phyloP scores from a whole-genome alignment of 208 protist genomes.

The Trypanosoma brucei region DNA sequence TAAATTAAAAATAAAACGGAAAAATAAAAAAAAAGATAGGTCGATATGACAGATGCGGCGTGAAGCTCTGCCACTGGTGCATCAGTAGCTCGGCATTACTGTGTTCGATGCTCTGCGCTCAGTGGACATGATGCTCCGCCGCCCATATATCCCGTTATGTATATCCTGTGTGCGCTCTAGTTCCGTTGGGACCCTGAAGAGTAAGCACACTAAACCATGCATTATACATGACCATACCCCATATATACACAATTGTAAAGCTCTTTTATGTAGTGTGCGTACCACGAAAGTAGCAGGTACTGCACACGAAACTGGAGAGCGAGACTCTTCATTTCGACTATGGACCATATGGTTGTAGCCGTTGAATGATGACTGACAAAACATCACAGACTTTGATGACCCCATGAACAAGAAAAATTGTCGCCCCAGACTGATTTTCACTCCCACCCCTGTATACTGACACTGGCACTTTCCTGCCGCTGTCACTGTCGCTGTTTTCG shows the following conservation, averaged over 20 bases:
- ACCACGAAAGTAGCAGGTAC: constrained; percentile 13
- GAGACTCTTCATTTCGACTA: background rate
- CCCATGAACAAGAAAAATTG: constrained; percentile 24
- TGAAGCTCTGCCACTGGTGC: constrained; percentile 23
- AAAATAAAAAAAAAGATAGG: constrained; percentile 2
- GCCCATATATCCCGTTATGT: constrained; percentile 25
- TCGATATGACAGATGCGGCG: constrained; percentile 13
- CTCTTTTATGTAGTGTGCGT: constrained; percentile 18
- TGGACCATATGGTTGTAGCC: background rate
- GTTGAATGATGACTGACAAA: constrained; percentile 26
- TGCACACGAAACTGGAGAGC: constrained; percentile 22
- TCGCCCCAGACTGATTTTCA: constrained; percentile 24
- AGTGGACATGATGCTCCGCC: constrained; percentile 24
- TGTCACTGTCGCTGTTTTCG: too few species aligned
- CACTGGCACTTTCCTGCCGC: too few species aligned
- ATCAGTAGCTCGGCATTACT: background rate
- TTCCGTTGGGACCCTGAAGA: constrained; percentile 30
- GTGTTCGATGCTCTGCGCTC: background rate
- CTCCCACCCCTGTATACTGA: too few species aligned
- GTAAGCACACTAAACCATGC: constrained; percentile 31
- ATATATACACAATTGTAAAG: background rate
- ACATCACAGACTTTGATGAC: constrained; percentile 33
- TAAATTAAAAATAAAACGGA: background rate
- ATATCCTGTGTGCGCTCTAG: constrained; percentile 39
- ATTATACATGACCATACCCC: constrained; percentile 19